Evolutionary conservation across 2,329 filamentous ascomycete genomes (phyloP).

Genomic region (Hypoxylon sp.): DNA sequence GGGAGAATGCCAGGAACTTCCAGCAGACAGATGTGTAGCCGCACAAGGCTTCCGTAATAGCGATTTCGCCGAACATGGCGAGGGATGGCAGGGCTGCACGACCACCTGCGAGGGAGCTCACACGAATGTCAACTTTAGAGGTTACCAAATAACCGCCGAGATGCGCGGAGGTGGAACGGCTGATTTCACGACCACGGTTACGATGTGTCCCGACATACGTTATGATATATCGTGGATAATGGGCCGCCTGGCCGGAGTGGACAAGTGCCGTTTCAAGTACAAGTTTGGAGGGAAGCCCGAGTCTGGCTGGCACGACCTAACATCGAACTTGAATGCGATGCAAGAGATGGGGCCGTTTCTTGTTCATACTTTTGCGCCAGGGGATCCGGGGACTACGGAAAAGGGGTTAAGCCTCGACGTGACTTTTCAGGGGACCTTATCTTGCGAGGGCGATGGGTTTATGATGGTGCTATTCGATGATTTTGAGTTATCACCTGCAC

Average conservation of each 20-base stretch:
- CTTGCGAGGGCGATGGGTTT: no score
- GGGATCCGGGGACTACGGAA: no score
- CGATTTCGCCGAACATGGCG: not conserved
- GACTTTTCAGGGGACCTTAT: no score
- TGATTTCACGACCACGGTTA: not conserved
- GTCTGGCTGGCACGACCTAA: no score
- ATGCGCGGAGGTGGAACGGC: not conserved
- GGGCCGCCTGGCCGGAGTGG: not conserved
- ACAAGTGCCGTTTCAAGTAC: slow-evolving; percentile 1
- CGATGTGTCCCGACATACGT: not conserved
- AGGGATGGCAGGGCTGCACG: not conserved
- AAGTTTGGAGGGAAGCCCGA: no score
- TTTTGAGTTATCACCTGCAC: no score
- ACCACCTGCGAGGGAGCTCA: not conserved
- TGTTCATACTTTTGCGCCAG: no score
- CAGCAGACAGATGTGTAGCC: not conserved
- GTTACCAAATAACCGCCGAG: not conserved
- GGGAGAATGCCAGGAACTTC: slow-evolving; percentile 2
- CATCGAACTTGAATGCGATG: no score
- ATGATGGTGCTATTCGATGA: no score
- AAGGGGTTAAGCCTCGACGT: no score
- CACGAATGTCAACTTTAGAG: not conserved
- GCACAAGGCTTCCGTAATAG: slow-evolving; percentile 2
- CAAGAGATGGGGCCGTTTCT: no score
- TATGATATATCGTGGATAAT: slow-evolving; percentile 1